Evolutionary conservation across 306 rosid species (phyloP), one percentile per base, ranked within the genome.

Genomic region (Inga leiocalycina): DNA sequence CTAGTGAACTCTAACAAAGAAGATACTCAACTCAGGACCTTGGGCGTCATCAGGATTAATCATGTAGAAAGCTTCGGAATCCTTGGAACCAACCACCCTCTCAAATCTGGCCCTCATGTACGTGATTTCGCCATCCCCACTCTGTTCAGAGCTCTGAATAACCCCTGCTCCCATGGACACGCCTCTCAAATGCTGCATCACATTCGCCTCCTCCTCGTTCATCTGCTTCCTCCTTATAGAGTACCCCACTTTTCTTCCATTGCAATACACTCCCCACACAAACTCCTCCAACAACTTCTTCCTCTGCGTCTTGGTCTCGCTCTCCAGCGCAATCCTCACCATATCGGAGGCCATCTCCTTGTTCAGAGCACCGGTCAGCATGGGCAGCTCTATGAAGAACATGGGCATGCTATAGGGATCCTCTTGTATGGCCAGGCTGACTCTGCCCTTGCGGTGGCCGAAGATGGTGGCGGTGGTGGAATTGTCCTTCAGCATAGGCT

Each of bases 91-190:
- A 74, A 96, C 85, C 1, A 96, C 97, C 48, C 99, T 87, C 34
- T 96, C 94, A 82, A 96, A 96, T 48, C 97, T 87, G 0, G 95
- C 98, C 39, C 99, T 91, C 85, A 94, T 90, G 32, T 96, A 96
- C 0, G 97, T 94, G 90, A 96, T 74, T 76, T 96, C 98, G 0
- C 98, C 98, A 12, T 96, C 98, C 4, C 80, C 79, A 17, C 66
- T 74, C 14, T 91, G 91, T 20, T 91, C 44, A 94, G 91, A 14
- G 41, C 71, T 65, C 8, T 41, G 71, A 32, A 65, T 14, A 64
- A 96, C 98, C 43, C 99, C 99, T 12, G 99, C 98, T 4, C 99
- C 99, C 98, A 94, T 96, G 0, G 98, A 96, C 22, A 96, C 99
- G 10, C 99, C 99, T 88, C 97, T 87, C 83, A 96, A 74, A 37